Evolutionary conservation across 352 stramenopile genomes (phyloP).

Genomic region (Globisporangium solare): DNA sequence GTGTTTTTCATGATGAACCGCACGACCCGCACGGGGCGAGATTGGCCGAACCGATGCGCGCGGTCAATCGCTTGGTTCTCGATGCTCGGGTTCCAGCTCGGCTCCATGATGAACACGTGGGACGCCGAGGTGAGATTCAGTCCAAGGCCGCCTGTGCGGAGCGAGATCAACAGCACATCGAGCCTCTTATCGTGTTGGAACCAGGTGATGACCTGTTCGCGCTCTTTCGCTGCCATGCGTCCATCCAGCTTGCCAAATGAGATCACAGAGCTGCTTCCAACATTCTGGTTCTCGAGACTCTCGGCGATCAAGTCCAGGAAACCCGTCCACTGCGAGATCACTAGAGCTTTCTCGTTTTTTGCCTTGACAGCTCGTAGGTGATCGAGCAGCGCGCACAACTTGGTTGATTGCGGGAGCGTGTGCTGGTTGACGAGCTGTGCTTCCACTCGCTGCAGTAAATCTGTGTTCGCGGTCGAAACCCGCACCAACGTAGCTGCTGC

Average conservation of each 20-base stretch:
- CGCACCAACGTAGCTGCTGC: constrained; percentile 15
- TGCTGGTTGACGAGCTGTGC: constrained; percentile 8
- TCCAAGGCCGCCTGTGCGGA: constrained; percentile 85
- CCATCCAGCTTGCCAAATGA: constrained; percentile 58
- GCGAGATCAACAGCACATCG: constrained; percentile 84
- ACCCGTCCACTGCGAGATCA: constrained; percentile 88
- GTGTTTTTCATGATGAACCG: constrained; percentile 84
- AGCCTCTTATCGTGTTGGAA: constrained; percentile 55
- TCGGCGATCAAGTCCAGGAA: constrained; percentile 78
- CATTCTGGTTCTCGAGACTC: constrained; percentile 33
- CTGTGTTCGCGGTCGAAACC: background rate
- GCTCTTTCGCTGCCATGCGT: constrained; percentile 50
- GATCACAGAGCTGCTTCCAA: constrained; percentile 15
- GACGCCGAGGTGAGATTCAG: constrained; percentile 91
- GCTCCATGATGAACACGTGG: constrained; percentile 93
- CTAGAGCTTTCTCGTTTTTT: constrained; percentile 51
- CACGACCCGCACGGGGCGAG: constrained; percentile 63
- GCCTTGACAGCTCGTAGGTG: constrained; percentile 44
- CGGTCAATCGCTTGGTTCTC: constrained; percentile 88
- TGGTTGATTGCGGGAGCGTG: constrained; percentile 44
- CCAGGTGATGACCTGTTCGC: constrained; percentile 52
- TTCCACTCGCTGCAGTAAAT: constrained; percentile 26
- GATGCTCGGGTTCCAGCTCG: constrained; percentile 89
- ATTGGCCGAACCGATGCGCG: constrained; percentile 85
- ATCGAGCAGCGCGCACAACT: constrained; percentile 48